Percentiles rank a stretch among this genome's conserved stretches.
Evolutionary conservation across 1,284 basidiomycete genomes (phyloP).

Genomic region (Cutaneotrichosporon dermatis): DNA sequence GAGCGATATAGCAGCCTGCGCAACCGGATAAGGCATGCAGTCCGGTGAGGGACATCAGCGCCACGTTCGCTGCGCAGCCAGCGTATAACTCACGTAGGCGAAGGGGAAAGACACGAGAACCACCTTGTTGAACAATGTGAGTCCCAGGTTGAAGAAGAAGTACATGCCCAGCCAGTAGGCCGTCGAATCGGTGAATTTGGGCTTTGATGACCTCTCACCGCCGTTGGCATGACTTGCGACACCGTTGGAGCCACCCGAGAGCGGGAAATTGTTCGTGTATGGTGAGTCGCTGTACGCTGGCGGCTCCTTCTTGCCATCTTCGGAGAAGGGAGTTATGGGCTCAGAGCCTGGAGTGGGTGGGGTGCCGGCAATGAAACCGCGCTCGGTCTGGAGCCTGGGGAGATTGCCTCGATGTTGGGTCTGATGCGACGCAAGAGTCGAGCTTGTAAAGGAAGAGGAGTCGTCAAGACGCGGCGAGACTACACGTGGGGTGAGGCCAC

Average conservation of each 20-base stretch:
- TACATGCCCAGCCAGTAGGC: constrained; percentile 70
- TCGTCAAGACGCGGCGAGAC: background rate
- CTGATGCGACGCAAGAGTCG: background rate
- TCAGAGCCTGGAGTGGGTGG: background rate
- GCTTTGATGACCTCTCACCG: background rate
- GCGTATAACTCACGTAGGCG: constrained; percentile 60
- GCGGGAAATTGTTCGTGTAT: background rate
- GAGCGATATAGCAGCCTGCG: constrained; percentile 68
- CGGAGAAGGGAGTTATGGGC: background rate
- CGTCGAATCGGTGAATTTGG: constrained; percentile 31
- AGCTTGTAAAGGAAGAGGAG: background rate
- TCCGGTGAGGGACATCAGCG: constrained; percentile 61
- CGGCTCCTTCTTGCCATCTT: constrained; percentile 7
- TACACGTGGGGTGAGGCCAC: background rate
- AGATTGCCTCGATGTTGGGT: background rate
- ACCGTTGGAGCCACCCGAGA: background rate
- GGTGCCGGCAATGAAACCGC: constrained; percentile 1
- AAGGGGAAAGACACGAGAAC: constrained; percentile 85
- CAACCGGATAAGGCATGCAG: constrained; percentile 77
- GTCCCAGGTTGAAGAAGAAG: constrained; percentile 79
- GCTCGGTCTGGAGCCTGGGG: background rate
- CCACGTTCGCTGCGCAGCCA: background rate
- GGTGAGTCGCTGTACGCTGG: constrained; percentile 6
- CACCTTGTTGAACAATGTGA: constrained; percentile 89
- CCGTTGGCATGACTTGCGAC: background rate